Evolutionary conservation across 2,329 filamentous ascomycete genomes (phyloP).

Genomic region (Fusarium xyrophilum): DNA sequence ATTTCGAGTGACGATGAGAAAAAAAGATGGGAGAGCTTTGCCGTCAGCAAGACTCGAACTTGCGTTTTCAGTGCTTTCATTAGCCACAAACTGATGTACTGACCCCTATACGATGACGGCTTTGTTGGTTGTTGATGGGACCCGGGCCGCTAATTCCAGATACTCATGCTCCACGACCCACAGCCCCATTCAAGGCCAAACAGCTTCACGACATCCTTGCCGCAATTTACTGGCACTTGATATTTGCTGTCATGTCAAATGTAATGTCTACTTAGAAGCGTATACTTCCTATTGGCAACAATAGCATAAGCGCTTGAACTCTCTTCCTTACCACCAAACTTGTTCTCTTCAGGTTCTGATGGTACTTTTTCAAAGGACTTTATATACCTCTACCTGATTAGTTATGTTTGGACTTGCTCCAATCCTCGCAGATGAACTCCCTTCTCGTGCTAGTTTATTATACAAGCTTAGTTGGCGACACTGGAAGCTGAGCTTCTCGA

Average conservation of each 20-base stretch:
- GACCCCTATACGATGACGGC: constrained; percentile 28
- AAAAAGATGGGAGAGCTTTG: not conserved
- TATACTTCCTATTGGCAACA: too few relatives aligned
- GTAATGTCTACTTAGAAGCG: too few relatives aligned
- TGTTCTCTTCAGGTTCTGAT: too few relatives aligned
- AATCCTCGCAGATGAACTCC: not conserved
- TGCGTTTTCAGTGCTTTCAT: constrained; percentile 24
- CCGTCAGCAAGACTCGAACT: constrained; percentile 28
- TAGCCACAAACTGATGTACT: constrained; percentile 26
- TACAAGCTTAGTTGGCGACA: rapidly evolving
- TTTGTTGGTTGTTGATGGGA: not conserved
- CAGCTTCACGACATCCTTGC: not conserved
- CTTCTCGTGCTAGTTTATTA: too few relatives aligned
- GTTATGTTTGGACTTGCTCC: rapidly evolving
- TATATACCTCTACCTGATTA: not conserved
- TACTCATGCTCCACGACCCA: not conserved
- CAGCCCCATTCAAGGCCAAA: not conserved
- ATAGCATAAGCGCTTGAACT: too few relatives aligned
- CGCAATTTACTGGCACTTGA: too few relatives aligned
- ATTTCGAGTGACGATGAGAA: rapidly evolving
- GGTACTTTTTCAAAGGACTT: too few relatives aligned
- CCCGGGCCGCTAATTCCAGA: not conserved
- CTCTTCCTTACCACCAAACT: too few relatives aligned
- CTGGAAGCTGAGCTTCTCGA: not conserved
- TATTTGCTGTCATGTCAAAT: too few relatives aligned